Percentiles rank a stretch among this genome's conserved stretches.
phyloP scores from a whole-genome alignment of 2,329 filamentous ascomycete genomes.

The Penicillium janthinellum region DNA sequence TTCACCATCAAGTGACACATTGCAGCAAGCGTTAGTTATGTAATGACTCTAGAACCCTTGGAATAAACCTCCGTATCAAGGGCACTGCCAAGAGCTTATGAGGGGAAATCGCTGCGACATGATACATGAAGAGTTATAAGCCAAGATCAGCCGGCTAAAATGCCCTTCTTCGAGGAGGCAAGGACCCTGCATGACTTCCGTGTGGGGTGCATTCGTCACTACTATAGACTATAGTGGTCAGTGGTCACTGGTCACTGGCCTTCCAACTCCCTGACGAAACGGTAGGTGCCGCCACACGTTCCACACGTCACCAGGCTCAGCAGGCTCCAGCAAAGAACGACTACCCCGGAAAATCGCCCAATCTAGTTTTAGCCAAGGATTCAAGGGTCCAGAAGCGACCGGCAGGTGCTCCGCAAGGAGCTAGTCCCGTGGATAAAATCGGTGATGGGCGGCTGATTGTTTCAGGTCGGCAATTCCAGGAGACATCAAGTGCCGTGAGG shows the following conservation, averaged over 20 bases:
- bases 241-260: not conserved
- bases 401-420: not conserved
- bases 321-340: not conserved
- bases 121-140: not conserved
- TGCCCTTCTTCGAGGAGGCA: not conserved
- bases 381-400: not conserved
- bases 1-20: not conserved
- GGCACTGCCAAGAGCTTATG: not conserved
- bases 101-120: not conserved
- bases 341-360: constrained; percentile 3
- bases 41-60: not conserved
- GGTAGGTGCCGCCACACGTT: not conserved
- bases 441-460: not conserved
- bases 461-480: not conserved
- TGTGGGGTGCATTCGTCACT: not conserved
- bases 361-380: not conserved
- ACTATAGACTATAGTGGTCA: no score
- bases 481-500: not conserved
- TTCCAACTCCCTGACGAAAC: not conserved
- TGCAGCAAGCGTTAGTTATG: not conserved
- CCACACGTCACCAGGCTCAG: not conserved
- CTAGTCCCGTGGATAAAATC: not conserved
- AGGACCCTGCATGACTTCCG: not conserved
- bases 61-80: not conserved
- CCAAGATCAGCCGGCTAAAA: not conserved